These are phyloP conservation scores for Penicillium lividum DNA, from an alignment of 495 filamentous ascomycete genomes.

Conservation along the genomic window DNA sequence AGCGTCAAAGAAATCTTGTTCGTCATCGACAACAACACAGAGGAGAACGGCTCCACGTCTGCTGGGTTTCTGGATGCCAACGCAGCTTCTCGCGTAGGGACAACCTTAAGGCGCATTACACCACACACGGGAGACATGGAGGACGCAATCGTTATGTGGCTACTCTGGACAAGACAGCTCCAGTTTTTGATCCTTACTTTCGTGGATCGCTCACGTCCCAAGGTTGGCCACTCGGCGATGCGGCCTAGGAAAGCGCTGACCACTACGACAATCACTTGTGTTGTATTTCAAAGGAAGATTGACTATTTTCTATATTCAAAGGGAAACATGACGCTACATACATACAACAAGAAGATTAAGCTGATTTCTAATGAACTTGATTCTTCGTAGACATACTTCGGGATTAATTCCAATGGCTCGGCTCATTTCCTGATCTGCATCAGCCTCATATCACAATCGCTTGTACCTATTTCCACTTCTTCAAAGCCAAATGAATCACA, in stretches of 20 bases:
- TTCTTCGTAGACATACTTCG: too few relatives aligned
- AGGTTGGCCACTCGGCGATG: neutral
- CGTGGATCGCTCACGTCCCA: slow-evolving; percentile 10
- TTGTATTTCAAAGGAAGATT: too few relatives aligned
- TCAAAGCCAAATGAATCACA: neutral
- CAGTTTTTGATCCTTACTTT: slow-evolving; percentile 18
- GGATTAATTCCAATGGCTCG: too few relatives aligned
- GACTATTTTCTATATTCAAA: too few relatives aligned
- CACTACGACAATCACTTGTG: too few relatives aligned
- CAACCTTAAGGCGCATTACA: slow-evolving; percentile 27
- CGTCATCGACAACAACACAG: slow-evolving; percentile 50
- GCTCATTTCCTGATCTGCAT: too few relatives aligned
- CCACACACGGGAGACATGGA: slow-evolving; percentile 19
- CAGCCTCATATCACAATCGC: too few relatives aligned
- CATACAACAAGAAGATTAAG: too few relatives aligned
- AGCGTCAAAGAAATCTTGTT: slow-evolving; percentile 52
- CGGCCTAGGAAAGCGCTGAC: neutral
- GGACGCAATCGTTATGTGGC: slow-evolving; percentile 25
- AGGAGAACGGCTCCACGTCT: slow-evolving; percentile 32
- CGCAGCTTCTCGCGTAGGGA: slow-evolving; percentile 21
- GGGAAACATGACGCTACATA: too few relatives aligned
- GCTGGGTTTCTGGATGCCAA: slow-evolving; percentile 23
- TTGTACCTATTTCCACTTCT: neutral
- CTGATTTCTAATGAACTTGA: too few relatives aligned
- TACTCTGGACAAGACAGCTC: slow-evolving; percentile 16